These are phyloP conservation scores for Chernovozyma aurita DNA, from an alignment of 1,139 yeast genomes.

Conservation along the genomic window DNA sequence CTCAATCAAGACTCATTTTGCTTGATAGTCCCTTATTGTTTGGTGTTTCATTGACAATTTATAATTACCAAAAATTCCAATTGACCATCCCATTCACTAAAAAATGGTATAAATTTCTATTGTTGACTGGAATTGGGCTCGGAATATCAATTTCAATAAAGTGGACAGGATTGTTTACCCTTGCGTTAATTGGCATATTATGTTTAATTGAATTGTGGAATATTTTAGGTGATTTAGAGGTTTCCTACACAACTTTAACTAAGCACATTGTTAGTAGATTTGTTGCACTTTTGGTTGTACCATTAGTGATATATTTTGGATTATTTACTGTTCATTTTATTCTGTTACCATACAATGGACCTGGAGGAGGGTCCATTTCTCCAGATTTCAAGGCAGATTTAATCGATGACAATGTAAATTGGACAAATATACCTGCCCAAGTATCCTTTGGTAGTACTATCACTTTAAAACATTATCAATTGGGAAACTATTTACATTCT, in stretches of 20 bases:
- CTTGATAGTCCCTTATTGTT: slow-evolving; percentile 49
- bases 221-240: slow-evolving; percentile 51
- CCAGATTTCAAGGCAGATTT: slow-evolving; percentile 55
- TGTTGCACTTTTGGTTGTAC: slow-evolving; percentile 38
- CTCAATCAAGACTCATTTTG: slow-evolving; percentile 47
- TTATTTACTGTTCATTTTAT: slow-evolving; percentile 49
- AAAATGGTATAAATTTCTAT: slow-evolving; percentile 41
- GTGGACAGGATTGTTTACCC: slow-evolving; percentile 50
- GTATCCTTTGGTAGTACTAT: slow-evolving; percentile 64
- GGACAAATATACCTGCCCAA: slow-evolving; percentile 37
- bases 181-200: slow-evolving; percentile 46
- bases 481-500: slow-evolving; percentile 68
- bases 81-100: slow-evolving; percentile 28
- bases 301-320: slow-evolving; percentile 45
- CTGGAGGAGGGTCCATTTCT: slow-evolving; percentile 49
- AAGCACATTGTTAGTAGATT: slow-evolving; percentile 29
- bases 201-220: slow-evolving; percentile 48
- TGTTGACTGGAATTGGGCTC: slow-evolving; percentile 44
- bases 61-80: slow-evolving; percentile 40
- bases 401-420: slow-evolving; percentile 24
- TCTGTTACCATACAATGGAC: slow-evolving; percentile 43
- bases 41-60: slow-evolving; percentile 38
- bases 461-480: slow-evolving; percentile 58
- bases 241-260: slow-evolving; percentile 26
- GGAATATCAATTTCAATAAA: slow-evolving; percentile 54